Base-by-base conservation (phyloP, 2,329 filamentous ascomycete species). In the Moelleriella libera region DNA sequence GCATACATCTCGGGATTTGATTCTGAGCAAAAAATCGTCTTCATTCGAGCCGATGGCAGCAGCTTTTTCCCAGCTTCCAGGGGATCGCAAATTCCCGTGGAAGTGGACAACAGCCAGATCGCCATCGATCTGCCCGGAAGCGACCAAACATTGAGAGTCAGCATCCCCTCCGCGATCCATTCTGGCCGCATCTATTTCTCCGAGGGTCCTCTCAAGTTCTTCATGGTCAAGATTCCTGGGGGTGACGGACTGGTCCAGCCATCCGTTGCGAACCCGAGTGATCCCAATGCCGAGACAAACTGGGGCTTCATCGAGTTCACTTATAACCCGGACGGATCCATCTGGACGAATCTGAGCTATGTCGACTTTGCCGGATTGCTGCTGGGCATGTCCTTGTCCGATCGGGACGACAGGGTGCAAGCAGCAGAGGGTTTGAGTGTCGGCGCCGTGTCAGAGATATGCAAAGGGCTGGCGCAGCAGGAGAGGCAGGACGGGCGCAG, bases 261-360 rank as follows among this genome's bases (percentile, higher is more conserved):
- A 0, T 69, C 72, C 0, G 63, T 68, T 7, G 63, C 61, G 9
- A 70, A 70, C 55, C 57, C 66, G 0, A 46, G 51, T 3, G 71
- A 74, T 47, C 66, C 70, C 4, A 71, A 64, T 30, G 58, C 66
- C 0, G 61, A 57, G 2, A 55, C 70, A 39, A 67, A 68, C 54
- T 75, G 71, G 70, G 71, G 70, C 1, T 75, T 74, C 47, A 62
- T 72, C 14, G 72, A 75, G 53, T 58, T 75, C 30, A 70, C 69
- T 2, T 67, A 66, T 53, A 69, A 60, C n/a, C 44, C 53, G 0
- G 53, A 61, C 1, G 62, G 63, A 0, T 56, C 60, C 6, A 54
- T 74, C 30, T 73, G 60, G 41, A 68, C 70, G 51, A 74, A 75
- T 55, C 65, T 75, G 47, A 70, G 65, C 44, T 74, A 69, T 48